Percentiles rank a stretch among this genome's conserved stretches.
phyloP scores from a whole-genome alignment of 345 rosid species.

The Euphorbia lathyris region DNA sequence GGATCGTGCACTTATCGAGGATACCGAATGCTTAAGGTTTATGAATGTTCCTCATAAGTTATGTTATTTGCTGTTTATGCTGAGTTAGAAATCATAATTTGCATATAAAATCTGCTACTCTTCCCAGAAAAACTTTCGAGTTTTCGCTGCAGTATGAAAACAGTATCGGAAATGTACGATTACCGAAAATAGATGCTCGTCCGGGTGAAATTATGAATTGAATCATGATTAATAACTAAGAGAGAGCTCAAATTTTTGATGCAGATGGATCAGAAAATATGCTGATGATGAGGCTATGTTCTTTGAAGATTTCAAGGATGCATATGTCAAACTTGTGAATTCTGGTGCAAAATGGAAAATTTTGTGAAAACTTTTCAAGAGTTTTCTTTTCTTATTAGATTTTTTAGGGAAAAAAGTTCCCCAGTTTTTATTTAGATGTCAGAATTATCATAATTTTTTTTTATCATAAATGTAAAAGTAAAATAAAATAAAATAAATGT shows the following conservation, averaged over 20 bases:
- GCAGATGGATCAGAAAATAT: conserved; percentile 75
- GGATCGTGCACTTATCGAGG: conserved; percentile 77
- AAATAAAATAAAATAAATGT: neutral
- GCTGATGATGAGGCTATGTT: conserved; percentile 61
- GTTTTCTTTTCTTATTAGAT: neutral
- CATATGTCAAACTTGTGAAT: conserved; percentile 72
- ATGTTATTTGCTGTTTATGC: too few species aligned
- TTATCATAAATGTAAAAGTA: neutral
- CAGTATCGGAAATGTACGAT: neutral
- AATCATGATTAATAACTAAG: neutral
- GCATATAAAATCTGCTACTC: neutral
- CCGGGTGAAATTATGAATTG: too few species aligned
- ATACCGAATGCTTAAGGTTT: conserved; percentile 80
- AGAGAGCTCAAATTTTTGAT: neutral
- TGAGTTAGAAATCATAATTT: too few species aligned
- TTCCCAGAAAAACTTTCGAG: too few species aligned
- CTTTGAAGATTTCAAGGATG: conserved; percentile 73
- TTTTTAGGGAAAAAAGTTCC: neutral
- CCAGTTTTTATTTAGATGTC: neutral
- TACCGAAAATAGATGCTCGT: neutral
- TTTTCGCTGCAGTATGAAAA: too few species aligned
- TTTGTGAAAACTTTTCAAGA: conserved; percentile 24
- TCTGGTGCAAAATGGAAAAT: conserved; percentile 73
- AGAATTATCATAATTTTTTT: neutral
- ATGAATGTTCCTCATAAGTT: neutral